Evolutionary conservation across 2,329 filamentous ascomycete species (phyloP).

Genomic region (Epichloe aotearoae): DNA sequence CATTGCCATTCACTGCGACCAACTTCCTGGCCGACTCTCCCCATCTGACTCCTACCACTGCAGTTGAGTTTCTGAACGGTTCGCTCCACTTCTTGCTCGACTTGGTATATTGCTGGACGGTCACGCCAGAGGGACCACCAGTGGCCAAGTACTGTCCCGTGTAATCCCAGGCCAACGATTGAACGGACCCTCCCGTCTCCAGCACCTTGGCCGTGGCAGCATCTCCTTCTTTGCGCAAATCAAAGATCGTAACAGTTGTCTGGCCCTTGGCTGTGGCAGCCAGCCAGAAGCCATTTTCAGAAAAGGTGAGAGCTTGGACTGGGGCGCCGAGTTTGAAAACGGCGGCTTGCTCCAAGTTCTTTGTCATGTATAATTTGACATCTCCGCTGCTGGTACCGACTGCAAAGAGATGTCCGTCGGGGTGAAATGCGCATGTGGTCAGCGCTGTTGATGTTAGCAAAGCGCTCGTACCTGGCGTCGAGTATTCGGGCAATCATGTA

Average conservation of each 20-base stretch:
- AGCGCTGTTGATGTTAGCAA: conserved; percentile 38
- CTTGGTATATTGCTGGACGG: conserved; percentile 85
- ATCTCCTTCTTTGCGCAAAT: conserved; percentile 82
- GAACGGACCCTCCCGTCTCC: conserved; percentile 67
- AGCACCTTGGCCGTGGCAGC: conserved; percentile 71
- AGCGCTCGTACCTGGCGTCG: neutral
- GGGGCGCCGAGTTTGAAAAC: conserved; percentile 57
- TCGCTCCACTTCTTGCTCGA: conserved; percentile 79
- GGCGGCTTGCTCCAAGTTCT: conserved; percentile 62
- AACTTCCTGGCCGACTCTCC: conserved; percentile 61
- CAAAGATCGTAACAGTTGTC: conserved; percentile 73
- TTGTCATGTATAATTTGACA: conserved; percentile 82
- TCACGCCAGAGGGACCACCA: conserved; percentile 65
- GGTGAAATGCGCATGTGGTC: conserved; percentile 75
- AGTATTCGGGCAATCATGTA: neutral
- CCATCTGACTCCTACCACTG: conserved; percentile 65
- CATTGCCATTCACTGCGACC: conserved; percentile 61
- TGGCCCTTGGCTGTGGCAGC: conserved; percentile 69
- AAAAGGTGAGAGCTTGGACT: conserved; percentile 69
- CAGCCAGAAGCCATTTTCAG: conserved; percentile 94
- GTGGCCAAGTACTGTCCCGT: conserved; percentile 85
- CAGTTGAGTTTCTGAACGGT: conserved; percentile 61
- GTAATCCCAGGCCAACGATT: conserved; percentile 80
- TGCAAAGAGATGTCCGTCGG: conserved; percentile 88
- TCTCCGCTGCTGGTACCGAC: conserved; percentile 68